Evolutionary conservation across 2,329 filamentous ascomycete genomes (phyloP), one percentile per base, ranked within the genome.

Genomic region (Pseudogymnoascus destructans): DNA sequence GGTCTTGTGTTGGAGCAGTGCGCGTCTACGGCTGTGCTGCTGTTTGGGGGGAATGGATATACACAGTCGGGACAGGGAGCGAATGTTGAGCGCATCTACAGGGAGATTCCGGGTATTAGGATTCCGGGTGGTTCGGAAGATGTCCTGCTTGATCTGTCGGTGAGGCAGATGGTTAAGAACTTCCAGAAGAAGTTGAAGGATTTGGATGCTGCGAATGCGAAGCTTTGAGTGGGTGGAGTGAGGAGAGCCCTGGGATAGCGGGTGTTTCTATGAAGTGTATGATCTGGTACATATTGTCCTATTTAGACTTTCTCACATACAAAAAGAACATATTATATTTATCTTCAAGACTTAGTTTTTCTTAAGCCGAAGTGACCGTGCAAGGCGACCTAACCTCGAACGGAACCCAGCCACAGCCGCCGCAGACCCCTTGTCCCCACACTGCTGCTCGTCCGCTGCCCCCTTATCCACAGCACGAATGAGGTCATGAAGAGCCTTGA

Each of bases 11-110:
- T 89, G 46, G 84, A 86, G 63, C 83, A 87, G 67, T 87, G 84
- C 67, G 84, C 85, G 3, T 79, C 84, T 64, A 81, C 78, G 58
- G 84, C 86, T 0, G 78, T 87, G 54, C 69, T 89, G 59, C 70
- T 90, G 23, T 89, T 89, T 68, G 86, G 86, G 2, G 86, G 87
- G 1, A 87, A 84, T 66, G 86, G 86, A 0, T 87, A 81, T 64
- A 88, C 86, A 0, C 78, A 77, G 61, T 78, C 76, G 13, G 86
- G 87, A 0, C 81, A 85, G 69, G 87, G 87, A 15, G 85, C 87
- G 69, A 72, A 87, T 62, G 77, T 81, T 32, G 85, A 89, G 69
- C 79, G 84, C 79, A 81, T 85, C 38, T 81, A 79, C 63, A 75
- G 82, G 21, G 82, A 87, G 65, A 81, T 85, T 0, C 80, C 81